Percentiles rank a stretch among this genome's conserved stretches.
Evolutionary conservation across 768 basidiomycete genomes (phyloP).

Genomic region (Brasilioporus rufonigricans): DNA sequence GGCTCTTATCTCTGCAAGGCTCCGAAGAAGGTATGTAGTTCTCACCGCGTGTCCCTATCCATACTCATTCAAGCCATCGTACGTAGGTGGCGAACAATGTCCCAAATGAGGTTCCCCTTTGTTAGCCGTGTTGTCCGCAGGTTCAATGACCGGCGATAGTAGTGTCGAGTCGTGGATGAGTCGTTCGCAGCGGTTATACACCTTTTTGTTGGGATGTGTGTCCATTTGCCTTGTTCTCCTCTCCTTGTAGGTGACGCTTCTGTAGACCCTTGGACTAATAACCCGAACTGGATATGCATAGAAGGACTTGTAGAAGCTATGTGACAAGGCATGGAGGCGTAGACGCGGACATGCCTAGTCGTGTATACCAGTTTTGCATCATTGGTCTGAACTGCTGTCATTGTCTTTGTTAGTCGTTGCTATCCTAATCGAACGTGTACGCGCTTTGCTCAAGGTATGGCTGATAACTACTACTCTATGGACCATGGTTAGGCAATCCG

Average conservation of each 20-base stretch:
- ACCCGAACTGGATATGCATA: neutral
- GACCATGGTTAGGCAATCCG: too few species aligned
- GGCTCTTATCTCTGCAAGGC: conserved; percentile 16
- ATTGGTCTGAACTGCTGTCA: neutral
- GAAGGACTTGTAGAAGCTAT: neutral
- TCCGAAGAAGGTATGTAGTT: conserved; percentile 13
- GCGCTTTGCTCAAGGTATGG: neutral
- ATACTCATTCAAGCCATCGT: neutral
- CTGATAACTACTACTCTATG: neutral
- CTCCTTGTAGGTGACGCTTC: neutral
- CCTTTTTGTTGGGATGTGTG: conserved; percentile 8
- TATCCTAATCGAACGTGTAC: neutral
- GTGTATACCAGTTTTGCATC: conserved; percentile 3
- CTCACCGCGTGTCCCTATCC: neutral
- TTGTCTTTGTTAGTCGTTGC: conserved; percentile 1
- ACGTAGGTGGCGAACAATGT: conserved; percentile 3
- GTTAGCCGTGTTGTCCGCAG: neutral
- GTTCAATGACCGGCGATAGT: neutral
- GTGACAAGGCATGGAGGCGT: neutral
- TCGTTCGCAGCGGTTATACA: neutral
- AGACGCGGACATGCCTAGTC: neutral
- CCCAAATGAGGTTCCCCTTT: conserved; percentile 3
- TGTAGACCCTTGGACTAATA: conserved; percentile 3
- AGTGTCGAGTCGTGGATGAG: neutral
- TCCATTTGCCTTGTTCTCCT: neutral